Evolutionary conservation across 192 early-diverging fungal species (phyloP), one percentile per base, ranked within the genome.

Genomic region (Helicostylum pulchrum): DNA sequence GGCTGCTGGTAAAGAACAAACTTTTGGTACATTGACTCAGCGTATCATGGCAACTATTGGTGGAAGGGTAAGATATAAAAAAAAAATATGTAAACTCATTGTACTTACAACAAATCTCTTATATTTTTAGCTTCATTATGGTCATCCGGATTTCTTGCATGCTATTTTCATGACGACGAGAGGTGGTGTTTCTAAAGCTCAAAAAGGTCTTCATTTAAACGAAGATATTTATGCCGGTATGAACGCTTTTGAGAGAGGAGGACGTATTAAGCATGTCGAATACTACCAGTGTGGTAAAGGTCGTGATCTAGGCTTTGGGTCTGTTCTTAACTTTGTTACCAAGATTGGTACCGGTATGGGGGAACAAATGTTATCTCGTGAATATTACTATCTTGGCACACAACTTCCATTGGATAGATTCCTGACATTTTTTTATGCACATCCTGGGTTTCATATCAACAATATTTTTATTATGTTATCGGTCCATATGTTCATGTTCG

Each of bases 341-440:
- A 95, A 95, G 76, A 93, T 94, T 61, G 90, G 92, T 46, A 89
- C 90, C n/a, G 93, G 93, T 62, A 95, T 95, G 93, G 90, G 90
- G 32, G 93, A 95, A 74, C 93, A 95, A 77, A 92, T 93, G 86
- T 71, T 94, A 46, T 94, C 93, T 45, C 86, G 93, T 62, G 93
- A 95, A 74, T 92, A 95, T 72, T 93, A 95, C 76, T 91, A 91
- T 72, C 71, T 95, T 39, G 92, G 93, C 21, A 87, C 90, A 20
- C 89, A 90, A 65, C 76, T 95, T 46, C 90, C 92, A 0, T 71
- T 94, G 52, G 93, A 95, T 67, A 80, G 92, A 8, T 90, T 92
- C 75, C 73, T 94, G 73, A 94, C 92, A 7, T 93, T 94, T 71
- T 94, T 85, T 73, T 94, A 90, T 71, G 90, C 92, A 15, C 92